Base-by-base conservation (phyloP, 2,329 filamentous ascomycete genomes). In the Fusarium annulatum region DNA sequence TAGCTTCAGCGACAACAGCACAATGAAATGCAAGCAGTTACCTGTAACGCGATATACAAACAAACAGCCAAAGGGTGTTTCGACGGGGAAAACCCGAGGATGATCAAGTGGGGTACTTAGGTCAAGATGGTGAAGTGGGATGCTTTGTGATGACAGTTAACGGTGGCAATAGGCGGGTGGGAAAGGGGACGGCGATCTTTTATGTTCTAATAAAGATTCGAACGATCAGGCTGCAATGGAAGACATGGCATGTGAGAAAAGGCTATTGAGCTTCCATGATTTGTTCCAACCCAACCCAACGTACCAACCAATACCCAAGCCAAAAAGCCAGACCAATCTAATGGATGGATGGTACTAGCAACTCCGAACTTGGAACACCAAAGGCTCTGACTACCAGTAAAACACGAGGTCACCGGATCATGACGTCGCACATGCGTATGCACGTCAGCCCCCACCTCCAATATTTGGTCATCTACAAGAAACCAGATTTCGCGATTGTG, bases 371-470 rank as follows among this genome's bases (percentile, higher is more conserved):
- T 51, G 64, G 62, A 67, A 67, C 38, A 46, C 36, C 42, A 67
- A 61, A 57, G 21, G 26, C 58, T 52, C 30, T n/a, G 19, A 41
- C 16, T 61, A 39, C 53, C 48, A 61, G 42, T 71, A n/a, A 67
- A 48, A 60, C 49, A 26, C 45, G 42, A 61, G 69, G 67, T 74
- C 73, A 65, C 51, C 55, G 30, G 64, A 46, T 63, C 71, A 77
- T 77, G 75, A 77, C 75, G 75, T 77, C 73, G 71, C 70, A 71
- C 70, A 76, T 75, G 75, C 71, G 63, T 63, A 73, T 77, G 75
- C 75, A 73, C 72, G 71, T 76, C 75, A 77, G 72, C 72, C 71
- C 69, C 71, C 73, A 46, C 69, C 63, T 52, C 58, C 49, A 48
- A 36, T 19, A 41, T 45, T 56, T 55, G 19, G 52, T 49, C 45